Conservation (phyloP, 179 eudicot species). For the Drosera spatulata region DNA sequence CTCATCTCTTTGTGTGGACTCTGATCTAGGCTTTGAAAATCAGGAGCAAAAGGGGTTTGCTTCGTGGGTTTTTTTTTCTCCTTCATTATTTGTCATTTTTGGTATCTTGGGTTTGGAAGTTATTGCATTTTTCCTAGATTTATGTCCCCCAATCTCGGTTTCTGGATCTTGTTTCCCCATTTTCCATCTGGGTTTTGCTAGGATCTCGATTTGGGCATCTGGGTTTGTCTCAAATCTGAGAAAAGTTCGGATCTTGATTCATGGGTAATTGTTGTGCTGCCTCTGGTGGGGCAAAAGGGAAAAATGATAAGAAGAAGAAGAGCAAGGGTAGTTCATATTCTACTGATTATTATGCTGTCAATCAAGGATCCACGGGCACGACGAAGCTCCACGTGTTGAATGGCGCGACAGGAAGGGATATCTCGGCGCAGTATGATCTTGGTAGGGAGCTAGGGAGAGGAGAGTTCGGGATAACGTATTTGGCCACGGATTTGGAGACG, state of each 20-base stretch:
- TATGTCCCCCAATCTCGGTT: no score
- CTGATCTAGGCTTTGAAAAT: no score
- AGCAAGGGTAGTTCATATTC: constrained; percentile 55
- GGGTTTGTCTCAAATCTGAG: not conserved
- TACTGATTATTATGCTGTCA: constrained; percentile 27
- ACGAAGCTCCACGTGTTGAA: constrained; percentile 44
- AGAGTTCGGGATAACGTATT: constrained; percentile 70
- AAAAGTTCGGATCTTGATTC: constrained; percentile 5
- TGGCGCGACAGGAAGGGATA: constrained; percentile 55
- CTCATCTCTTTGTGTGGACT: no score
- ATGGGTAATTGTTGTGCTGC: constrained; percentile 66
- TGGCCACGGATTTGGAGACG: constrained; percentile 25
- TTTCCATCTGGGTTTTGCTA: no score
- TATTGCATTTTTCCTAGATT: no score
- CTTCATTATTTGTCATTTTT: no score
- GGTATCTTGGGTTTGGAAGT: no score
- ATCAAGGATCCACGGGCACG: constrained; percentile 23
- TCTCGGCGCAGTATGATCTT: constrained; percentile 24
- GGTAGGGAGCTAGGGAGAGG: constrained; percentile 66
- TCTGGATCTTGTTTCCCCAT: no score
- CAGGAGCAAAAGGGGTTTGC: no score
- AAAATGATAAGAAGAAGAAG: constrained; percentile 19
- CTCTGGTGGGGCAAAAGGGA: constrained; percentile 20
- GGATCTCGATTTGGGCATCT: not conserved
- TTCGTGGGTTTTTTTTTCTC: no score